Base-by-base conservation (phyloP, 306 rosid genomes). In the Vachellia collinsii region DNA sequence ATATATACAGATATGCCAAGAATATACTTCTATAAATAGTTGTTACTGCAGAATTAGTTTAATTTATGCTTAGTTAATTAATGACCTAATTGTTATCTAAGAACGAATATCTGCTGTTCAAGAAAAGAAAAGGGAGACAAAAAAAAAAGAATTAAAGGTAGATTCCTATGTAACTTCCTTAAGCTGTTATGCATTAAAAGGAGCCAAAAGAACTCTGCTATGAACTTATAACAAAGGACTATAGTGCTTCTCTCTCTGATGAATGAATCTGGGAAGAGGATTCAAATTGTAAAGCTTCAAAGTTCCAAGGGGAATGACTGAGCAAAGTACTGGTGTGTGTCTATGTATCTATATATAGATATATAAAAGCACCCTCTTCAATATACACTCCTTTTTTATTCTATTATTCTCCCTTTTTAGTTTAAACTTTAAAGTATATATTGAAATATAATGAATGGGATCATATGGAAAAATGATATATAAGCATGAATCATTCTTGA, bases 101-200 rank as follows among this genome's bases (percentile, higher is more conserved):
- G 76, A 76, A 41, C 66, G 78, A 77, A 65, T 56, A 56, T 56
- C 34, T 56, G 29, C 63, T 8, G 63, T 20, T 8, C 25, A 6
- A 50, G 70, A 54, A 51, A 62, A 53, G n/a, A 34, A 13, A 71
- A 22, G 68, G 12, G 6, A 3, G 67, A 63, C 6, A 71, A 6
- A 19, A 53, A n/a, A 53, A 29, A 29, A 16, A 16, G 8, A 19
- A 63, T 51, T 51, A 64, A 69, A 78, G 56, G 46, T 47, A 53
- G 76, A 83, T 78, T 83, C 83, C 67, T 47, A 39, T 65, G 71
- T 68, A 22, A n/a, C 71, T 80, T 81, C 83, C 66, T 71, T 41
- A 84, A 53, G 70, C 58, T 70, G 68, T 50, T 70, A 23, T 77
- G 81, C 85, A 75, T 74, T 48, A 83, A 87, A 87, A 69, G 82